phyloP scores from a whole-genome alignment of 2,329 filamentous ascomycete genomes.

The Diaporthe batatas region DNA sequence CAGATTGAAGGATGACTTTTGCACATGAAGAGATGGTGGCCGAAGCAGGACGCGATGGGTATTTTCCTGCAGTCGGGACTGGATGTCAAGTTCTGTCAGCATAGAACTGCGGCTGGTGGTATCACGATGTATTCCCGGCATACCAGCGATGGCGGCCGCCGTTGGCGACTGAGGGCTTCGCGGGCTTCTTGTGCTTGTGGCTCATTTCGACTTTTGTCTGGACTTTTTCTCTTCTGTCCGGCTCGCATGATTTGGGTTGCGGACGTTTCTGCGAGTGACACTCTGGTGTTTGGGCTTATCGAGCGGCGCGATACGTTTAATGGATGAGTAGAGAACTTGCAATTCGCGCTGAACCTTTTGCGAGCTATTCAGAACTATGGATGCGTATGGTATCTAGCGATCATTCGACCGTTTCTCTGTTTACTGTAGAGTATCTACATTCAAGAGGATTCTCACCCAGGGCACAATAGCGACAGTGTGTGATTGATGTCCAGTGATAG shows the following conservation, averaged over 20 bases:
- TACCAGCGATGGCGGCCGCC: slow-evolving; percentile 15
- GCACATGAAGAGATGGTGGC: slow-evolving; percentile 8
- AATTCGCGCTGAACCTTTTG: background rate
- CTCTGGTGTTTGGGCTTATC: background rate
- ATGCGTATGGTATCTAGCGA: too few species aligned
- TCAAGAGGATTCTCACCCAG: too few species aligned
- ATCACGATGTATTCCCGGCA: too few species aligned
- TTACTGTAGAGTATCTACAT: too few species aligned
- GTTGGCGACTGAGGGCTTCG: background rate
- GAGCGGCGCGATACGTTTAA: background rate
- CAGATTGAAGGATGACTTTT: background rate
- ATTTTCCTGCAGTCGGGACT: background rate
- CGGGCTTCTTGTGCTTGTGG: slow-evolving; percentile 11
- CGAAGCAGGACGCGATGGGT: background rate
- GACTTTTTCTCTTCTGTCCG: background rate
- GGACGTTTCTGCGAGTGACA: background rate
- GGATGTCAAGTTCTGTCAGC: background rate
- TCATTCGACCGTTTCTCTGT: too few species aligned
- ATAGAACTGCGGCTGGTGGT: too few species aligned
- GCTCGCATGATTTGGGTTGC: background rate
- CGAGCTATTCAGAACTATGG: background rate
- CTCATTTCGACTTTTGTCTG: background rate
- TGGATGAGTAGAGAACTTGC: fast-evolving
- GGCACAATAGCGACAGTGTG: too few species aligned
- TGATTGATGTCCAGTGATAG: too few species aligned